Evolutionary conservation across 768 basidiomycete species (phyloP), one percentile per base, ranked within the genome.

Genomic region (Amylocystis lapponica): DNA sequence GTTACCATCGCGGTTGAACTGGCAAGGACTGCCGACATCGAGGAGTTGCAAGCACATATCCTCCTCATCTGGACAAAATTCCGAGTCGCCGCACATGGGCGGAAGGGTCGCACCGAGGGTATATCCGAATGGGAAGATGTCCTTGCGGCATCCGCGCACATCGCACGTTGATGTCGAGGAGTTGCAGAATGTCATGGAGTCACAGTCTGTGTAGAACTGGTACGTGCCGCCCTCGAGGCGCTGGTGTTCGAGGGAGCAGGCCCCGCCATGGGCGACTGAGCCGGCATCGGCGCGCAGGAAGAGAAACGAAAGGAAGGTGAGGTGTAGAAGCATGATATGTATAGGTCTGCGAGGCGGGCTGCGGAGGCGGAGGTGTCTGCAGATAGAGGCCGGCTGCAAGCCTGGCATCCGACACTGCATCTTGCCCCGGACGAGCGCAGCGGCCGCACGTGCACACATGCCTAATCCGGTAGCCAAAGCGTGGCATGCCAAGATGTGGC

Each of bases 21-120:
- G 89, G 66, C 90, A 93, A 22, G 72, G 58, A 48, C 78, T 81
- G 21, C 72, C 81, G 3, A 88, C 78, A 1, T 74, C 43, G 13
- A 86, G 66, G 26, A 82, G 52, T 5, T 63, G 49, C 55, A 81
- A 75, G 65, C 90, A 94, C 7, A 61, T 66, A 50, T 81, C 79
- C 46, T 76, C 78, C 65, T 92, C 92, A 54, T 93, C 89, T 0
- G 88, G 88, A 61, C 90, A 93, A 61, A 92, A 93, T 54, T 76
- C 58, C 16, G 77, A 81, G 25, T 53, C 50, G 7, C 66, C 58
- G 56, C 90, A 93, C 51, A 76, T 70, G 10, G 70, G 65, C 1
- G 90, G 89, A 16, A 87, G 55, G 7, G 54, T 38, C 5, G 63
- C 61, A 16, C 58, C 66, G 41, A 62, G 56, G 7, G 53, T 12